These are phyloP conservation scores for Microascus cirrosus DNA, from an alignment of 2,329 filamentous ascomycete genomes.

Conservation along the genomic window DNA sequence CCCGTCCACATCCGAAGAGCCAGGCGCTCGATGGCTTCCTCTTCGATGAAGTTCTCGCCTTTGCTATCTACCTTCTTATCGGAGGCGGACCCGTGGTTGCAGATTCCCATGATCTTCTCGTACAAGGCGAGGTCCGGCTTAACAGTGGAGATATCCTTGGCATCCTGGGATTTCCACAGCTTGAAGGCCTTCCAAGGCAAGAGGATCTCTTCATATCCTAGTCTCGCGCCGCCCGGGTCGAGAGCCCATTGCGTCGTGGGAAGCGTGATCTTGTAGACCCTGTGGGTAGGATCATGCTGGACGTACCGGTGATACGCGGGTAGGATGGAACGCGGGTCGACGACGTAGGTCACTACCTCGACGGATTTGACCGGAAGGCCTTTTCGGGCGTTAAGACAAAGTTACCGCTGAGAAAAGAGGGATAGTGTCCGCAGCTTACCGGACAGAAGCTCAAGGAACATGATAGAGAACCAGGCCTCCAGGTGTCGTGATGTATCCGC, in stretches of 20 bases:
- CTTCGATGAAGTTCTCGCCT: background rate
- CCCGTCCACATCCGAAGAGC: background rate
- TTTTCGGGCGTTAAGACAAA: background rate
- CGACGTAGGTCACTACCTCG: background rate
- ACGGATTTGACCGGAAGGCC: background rate
- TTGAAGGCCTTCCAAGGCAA: background rate
- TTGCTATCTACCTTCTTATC: background rate
- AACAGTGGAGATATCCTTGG: no score
- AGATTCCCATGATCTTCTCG: background rate
- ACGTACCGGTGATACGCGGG: background rate
- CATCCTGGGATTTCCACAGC: background rate
- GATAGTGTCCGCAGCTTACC: background rate
- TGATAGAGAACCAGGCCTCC: background rate
- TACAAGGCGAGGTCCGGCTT: background rate
- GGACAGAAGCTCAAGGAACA: background rate
- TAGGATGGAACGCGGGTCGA: background rate
- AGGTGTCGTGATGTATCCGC: background rate
- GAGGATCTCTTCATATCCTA: background rate
- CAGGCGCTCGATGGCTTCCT: background rate
- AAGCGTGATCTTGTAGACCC: background rate
- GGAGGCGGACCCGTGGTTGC: background rate
- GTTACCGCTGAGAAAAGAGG: background rate
- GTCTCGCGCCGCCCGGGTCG: background rate
- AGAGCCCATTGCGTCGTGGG: background rate
- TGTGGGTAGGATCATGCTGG: background rate